Base-by-base conservation (phyloP, 2,329 filamentous ascomycete species). In the Sporothrix humicola region DNA sequence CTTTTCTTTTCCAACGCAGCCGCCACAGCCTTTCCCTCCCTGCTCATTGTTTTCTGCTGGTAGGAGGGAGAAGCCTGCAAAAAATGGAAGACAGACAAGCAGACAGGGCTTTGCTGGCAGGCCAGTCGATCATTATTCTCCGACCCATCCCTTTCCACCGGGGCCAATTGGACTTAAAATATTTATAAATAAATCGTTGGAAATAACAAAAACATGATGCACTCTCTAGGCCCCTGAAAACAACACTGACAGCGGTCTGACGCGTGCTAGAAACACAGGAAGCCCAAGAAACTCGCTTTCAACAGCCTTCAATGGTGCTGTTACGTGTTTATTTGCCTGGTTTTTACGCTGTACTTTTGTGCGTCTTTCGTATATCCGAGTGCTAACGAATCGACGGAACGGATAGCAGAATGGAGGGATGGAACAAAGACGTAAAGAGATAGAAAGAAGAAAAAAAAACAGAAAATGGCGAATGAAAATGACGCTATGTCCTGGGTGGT, bases 111-210 rank as follows among this genome's bases (percentile, higher is more conserved):
- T 17, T 65, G 61, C 65, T 68, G 20, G 15, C 65, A 31, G 23
- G 44, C 31, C 65, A 52, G 65, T 48, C 46, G 65, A 68, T 52
- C 65, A 52, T 13, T 68, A 68, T 66, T 66, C 65, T 37, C 46
- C 61, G 61, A 50, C 13, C n/a, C 20, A 26, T 56, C 63, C n/a
- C 42, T 66, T 44, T 46, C 37, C 17, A 44, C 61, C 61, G 12
- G 42, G 42, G 17, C 2, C 42, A 3, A 20, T 20, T 63, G 42
- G 56, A 8, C 4, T 26, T 2, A 52, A 7, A 23, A 12, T 13
- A 26, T 26, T 23, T 26, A 13, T 56, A 13, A 56, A 56, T 56
- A 23, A 56, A 56, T 26, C 20, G 10, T 12, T 56, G 52, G 52
- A 20, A 63, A 31, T 26, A 50, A 66, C 59, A 20, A 15, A 8